Percentiles rank a stretch among this genome's conserved stretches.
phyloP scores from a whole-genome alignment of 2,329 filamentous ascomycete species.

The Fusarium kyushuense region DNA sequence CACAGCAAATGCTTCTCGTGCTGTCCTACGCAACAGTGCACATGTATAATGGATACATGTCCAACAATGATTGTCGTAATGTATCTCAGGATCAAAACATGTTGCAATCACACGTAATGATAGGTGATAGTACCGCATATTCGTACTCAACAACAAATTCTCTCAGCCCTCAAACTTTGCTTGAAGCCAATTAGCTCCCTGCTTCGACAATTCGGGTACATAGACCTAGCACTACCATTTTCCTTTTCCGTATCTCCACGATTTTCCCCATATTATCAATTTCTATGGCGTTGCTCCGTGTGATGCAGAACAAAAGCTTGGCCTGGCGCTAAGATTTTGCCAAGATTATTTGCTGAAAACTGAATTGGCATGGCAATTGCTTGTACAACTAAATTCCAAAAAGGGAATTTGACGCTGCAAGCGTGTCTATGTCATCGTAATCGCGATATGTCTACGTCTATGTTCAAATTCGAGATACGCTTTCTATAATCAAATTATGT shows the following conservation, averaged over 20 bases:
- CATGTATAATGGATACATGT: not conserved
- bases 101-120: not conserved
- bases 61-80: not conserved
- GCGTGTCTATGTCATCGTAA: not conserved
- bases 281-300: not conserved
- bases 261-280: not conserved
- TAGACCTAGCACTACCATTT: not conserved
- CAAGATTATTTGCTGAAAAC: not conserved
- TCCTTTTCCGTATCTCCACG: not conserved
- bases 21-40: not conserved
- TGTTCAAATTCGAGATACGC: not conserved
- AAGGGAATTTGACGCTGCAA: not conserved
- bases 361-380: not conserved
- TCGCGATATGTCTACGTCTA: not conserved
- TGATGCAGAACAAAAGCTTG: conserved; percentile 19
- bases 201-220: not conserved
- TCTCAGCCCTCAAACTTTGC: not conserved
- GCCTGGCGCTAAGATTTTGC: not conserved
- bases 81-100: not conserved
- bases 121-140: not conserved
- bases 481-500: not conserved
- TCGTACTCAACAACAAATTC: conserved; percentile 1
- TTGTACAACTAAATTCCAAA: not conserved
- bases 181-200: not conserved
- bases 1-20: not conserved